Evolutionary conservation across 345 rosid genomes (phyloP), one percentile per base, ranked within the genome.

Genomic region (Moricandia arvensis): DNA sequence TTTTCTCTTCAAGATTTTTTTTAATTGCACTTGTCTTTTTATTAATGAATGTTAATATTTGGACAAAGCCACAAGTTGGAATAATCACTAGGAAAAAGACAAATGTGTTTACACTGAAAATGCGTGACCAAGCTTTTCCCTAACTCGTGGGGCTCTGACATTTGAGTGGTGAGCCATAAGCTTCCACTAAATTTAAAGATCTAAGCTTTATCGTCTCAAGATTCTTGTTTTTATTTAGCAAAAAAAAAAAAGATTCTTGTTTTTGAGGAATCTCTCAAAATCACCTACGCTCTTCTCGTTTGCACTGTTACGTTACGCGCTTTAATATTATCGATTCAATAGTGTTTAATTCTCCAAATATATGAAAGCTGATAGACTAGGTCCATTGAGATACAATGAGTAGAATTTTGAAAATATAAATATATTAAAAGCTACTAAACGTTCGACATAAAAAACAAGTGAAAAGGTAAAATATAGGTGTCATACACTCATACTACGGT

Each of bases 171-270:
- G 53, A n/a, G 53, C 18, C 18, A 47, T 49, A 11, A 38, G 45
- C 13, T 13, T 43, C 49, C 49, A 43, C 49, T 12, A 43, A 43
- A 43, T 43, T 43, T 11, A 0, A 43, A 43, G 16, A 55, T 54
- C 64, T 24, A 54, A 55, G 41, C 33, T 54, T 57, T 43, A 38
- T 30, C 33, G 11, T 63, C 41, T 11, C 21, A 58, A 66, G 59
- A 74, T 65, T 68, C 66, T 21, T 57, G 15, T 30, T 45, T 43
- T n/a, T n/a, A n/a, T n/a, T n/a, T n/a, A n/a, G n/a, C n/a, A n/a
- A n/a, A n/a, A n/a, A n/a, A n/a, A n/a, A n/a, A n/a, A n/a, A 58
- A 66, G 59, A 74, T 65, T 68, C 66, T 21, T 57, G 15, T 30
- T 45, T 66, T 21, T 21, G 45, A 66, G 67, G 72, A 72, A 72